Evolutionary conservation across 495 filamentous ascomycete genomes (phyloP).

Genomic region (Trichoderma gamsii): DNA sequence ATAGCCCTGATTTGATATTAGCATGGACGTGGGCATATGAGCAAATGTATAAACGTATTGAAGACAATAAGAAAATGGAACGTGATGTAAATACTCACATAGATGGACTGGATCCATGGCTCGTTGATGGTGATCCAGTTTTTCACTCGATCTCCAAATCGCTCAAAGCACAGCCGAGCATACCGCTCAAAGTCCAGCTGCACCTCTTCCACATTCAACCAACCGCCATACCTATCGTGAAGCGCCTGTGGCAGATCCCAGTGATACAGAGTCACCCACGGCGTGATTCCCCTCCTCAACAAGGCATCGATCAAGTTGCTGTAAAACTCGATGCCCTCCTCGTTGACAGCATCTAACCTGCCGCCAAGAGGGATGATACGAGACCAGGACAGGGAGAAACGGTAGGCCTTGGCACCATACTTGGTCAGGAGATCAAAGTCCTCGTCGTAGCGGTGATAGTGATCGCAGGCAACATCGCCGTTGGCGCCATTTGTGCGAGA

Average conservation of each 20-base stretch:
- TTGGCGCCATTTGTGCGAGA: slow-evolving; percentile 28
- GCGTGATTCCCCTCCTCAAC: slow-evolving; percentile 43
- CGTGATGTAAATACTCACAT: slow-evolving; percentile 18
- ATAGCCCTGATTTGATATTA: slow-evolving; percentile 31
- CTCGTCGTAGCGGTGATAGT: slow-evolving; percentile 28
- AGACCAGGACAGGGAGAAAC: slow-evolving; percentile 34
- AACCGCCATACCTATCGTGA: slow-evolving; percentile 47
- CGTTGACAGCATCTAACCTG: slow-evolving; percentile 31
- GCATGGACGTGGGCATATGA: background rate
- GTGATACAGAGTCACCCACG: slow-evolving; percentile 49
- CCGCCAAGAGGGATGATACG: slow-evolving; percentile 33
- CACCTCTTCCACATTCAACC: slow-evolving; percentile 48
- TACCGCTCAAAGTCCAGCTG: slow-evolving; percentile 46
- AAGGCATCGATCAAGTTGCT: slow-evolving; percentile 44
- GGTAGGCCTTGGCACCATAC: slow-evolving; percentile 30
- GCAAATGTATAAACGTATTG: background rate
- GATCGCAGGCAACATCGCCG: slow-evolving; percentile 30
- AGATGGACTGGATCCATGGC: slow-evolving; percentile 46
- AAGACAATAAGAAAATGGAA: background rate
- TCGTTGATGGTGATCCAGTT: slow-evolving; percentile 54
- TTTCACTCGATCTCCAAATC: slow-evolving; percentile 45
- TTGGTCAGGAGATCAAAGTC: slow-evolving; percentile 27
- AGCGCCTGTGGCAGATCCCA: slow-evolving; percentile 53
- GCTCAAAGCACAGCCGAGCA: slow-evolving; percentile 42
- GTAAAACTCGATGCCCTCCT: slow-evolving; percentile 45